A percentile compares a stretch with the other conserved stretches of the same genome.
Evolutionary conservation across 257 asterid genomes (phyloP).

Genomic region (Paulownia fortunei): DNA sequence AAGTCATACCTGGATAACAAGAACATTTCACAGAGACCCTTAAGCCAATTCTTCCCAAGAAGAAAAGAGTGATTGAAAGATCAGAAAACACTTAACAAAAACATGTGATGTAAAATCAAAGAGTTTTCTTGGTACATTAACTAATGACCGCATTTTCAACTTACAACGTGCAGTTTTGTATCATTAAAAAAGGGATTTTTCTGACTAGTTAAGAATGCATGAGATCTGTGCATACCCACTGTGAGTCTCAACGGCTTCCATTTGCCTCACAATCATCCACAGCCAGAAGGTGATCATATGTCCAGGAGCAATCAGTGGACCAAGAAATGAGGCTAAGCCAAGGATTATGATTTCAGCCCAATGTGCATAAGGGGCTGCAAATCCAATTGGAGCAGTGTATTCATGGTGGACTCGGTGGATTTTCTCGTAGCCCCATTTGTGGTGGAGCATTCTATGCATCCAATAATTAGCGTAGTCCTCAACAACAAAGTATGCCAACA

Average conservation of each 20-base stretch:
- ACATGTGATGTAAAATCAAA: background rate
- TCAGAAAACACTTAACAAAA: background rate
- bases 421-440: slow-evolving; percentile 66
- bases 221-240: slow-evolving; percentile 48
- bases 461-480: slow-evolving; percentile 81
- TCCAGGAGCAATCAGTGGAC: slow-evolving; percentile 67
- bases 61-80: background rate
- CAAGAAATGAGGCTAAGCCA: slow-evolving; percentile 71
- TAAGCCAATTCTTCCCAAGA: background rate
- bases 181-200: background rate
- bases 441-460: slow-evolving; percentile 73
- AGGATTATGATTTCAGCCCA: slow-evolving; percentile 76
- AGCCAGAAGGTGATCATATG: slow-evolving; percentile 81
- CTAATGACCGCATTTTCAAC: background rate
- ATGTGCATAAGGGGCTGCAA: slow-evolving; percentile 83
- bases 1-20: slow-evolving; percentile 62
- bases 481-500: slow-evolving; percentile 59
- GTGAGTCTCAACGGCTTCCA: slow-evolving; percentile 79
- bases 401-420: slow-evolving; percentile 83
- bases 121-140: background rate
- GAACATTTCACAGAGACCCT: background rate
- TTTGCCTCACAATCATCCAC: slow-evolving; percentile 68
- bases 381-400: slow-evolving; percentile 70
- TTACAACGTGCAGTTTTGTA: background rate
- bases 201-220: background rate